A percentile compares a stretch with the other conserved stretches of the same genome.
phyloP scores from a whole-genome alignment of 179 eudicot genomes.

The Camellia oleifera region DNA sequence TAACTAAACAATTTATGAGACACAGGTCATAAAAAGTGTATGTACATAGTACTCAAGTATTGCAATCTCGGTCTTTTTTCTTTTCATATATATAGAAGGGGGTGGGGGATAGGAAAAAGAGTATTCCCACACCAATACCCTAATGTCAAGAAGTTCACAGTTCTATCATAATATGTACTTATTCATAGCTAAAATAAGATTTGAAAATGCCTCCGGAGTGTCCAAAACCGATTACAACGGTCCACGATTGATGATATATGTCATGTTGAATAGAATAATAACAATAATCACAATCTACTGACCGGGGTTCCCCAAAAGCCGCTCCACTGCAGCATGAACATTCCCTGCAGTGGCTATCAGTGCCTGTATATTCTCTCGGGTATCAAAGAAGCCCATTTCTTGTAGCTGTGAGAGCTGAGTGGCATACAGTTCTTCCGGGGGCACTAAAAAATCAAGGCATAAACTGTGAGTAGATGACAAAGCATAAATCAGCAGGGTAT shows the following conservation, averaged over 20 bases:
- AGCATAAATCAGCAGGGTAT: neutral
- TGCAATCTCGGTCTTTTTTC: neutral
- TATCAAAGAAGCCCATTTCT: conserved; percentile 90
- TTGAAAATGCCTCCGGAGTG: neutral
- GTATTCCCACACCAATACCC: too few species aligned
- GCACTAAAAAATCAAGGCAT: conserved; percentile 40
- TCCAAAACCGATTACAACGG: neutral
- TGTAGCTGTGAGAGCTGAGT: conserved; percentile 77
- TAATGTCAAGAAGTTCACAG: neutral
- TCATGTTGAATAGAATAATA: neutral
- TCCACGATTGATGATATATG: neutral
- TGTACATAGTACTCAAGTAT: neutral
- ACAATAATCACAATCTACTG: neutral
- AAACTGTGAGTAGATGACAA: neutral
- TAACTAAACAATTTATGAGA: neutral
- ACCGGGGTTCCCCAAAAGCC: conserved; percentile 54
- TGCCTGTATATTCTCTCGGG: conserved; percentile 82
- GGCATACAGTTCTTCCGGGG: conserved; percentile 92
- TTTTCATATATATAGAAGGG: neutral
- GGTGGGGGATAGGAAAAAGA: too few species aligned
- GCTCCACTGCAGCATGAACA: conserved; percentile 93
- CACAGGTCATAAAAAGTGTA: neutral
- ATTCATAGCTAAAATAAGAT: neutral
- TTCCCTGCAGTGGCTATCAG: conserved; percentile 83
- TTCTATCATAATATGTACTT: conserved; percentile 4